phyloP scores from a whole-genome alignment of 78 protist genomes.

The Planoprotostelium fungivorum region DNA sequence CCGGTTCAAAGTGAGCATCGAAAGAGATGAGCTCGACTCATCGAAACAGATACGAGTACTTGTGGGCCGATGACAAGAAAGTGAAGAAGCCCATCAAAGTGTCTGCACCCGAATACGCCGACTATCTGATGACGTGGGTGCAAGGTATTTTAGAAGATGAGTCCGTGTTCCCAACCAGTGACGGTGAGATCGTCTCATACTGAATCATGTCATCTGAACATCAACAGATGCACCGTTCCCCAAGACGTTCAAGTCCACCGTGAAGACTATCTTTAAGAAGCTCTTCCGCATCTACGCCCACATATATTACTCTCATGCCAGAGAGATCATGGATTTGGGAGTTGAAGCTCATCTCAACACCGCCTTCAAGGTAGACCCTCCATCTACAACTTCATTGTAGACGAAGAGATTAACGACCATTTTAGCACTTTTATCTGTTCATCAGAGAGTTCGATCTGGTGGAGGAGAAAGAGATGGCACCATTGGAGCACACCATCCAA shows the following conservation, averaged over 20 bases:
- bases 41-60: conserved; percentile 27
- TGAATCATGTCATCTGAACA: not conserved
- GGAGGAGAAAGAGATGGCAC: conserved; percentile 67
- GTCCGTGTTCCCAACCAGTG: conserved; percentile 76
- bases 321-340: conserved; percentile 50
- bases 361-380: conserved; percentile 25
- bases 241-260: conserved; percentile 61
- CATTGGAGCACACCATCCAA: conserved; percentile 18
- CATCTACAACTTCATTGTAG: not conserved
- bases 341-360: conserved; percentile 80
- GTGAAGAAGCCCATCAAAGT: conserved; percentile 78
- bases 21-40: not conserved
- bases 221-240: conserved; percentile 66
- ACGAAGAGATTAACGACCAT: not conserved
- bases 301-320: conserved; percentile 86
- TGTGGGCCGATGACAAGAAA: conserved; percentile 88
- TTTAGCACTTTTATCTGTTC: conserved; percentile 59
- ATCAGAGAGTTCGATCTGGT: conserved; percentile 58
- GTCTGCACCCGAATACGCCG: conserved; percentile 87
- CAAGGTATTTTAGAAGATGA: conserved; percentile 85
- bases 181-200: conserved; percentile 9
- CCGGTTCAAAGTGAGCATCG: conserved; percentile 28
- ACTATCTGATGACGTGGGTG: conserved; percentile 91
- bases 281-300: conserved; percentile 95
- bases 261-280: conserved; percentile 80